phyloP scores from a whole-genome alignment of 192 early-diverging fungal species.

The Backusella psychrophila region DNA sequence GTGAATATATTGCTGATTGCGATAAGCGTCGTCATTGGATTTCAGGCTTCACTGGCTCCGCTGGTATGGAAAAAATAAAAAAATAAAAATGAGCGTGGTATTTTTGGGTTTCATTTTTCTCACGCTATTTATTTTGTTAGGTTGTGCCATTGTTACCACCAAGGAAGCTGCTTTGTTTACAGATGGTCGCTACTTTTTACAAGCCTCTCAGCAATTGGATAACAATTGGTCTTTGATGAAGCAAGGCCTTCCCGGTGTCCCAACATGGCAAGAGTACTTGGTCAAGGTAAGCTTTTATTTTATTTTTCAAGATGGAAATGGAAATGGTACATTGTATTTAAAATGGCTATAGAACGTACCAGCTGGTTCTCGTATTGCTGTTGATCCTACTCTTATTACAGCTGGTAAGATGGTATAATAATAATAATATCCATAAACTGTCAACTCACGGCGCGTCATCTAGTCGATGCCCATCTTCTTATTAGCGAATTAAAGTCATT shows the following conservation, averaged over 20 bases:
- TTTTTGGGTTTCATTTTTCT: slow-evolving; percentile 3
- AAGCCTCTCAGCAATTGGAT: slow-evolving; percentile 91
- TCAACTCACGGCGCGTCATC: background rate
- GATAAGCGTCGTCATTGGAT: slow-evolving; percentile 90
- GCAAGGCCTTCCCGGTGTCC: slow-evolving; percentile 81
- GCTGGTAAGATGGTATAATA: slow-evolving; percentile 48
- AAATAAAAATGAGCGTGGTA: background rate
- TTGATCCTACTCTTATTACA: slow-evolving; percentile 88
- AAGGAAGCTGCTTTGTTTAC: slow-evolving; percentile 89
- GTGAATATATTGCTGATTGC: slow-evolving; percentile 91
- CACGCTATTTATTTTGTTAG: slow-evolving; percentile 28
- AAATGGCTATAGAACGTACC: slow-evolving; percentile 49
- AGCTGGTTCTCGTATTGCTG: slow-evolving; percentile 78
- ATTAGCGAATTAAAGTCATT: slow-evolving; percentile 24
- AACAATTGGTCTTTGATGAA: slow-evolving; percentile 95
- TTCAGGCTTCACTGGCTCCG: slow-evolving; percentile 96
- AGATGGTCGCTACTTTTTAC: slow-evolving; percentile 97
- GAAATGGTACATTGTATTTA: background rate
- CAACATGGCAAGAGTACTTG: slow-evolving; percentile 89
- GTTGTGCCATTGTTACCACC: slow-evolving; percentile 81
- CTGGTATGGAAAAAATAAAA: slow-evolving; percentile 48
- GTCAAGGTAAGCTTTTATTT: slow-evolving; percentile 48
- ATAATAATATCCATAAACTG: background rate
- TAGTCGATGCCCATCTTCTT: slow-evolving; percentile 32
- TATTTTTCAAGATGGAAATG: too few relatives aligned